A percentile compares a stretch with the other conserved stretches of the same genome.
These are phyloP conservation scores for Zygosaccharomyces pseudobailii DNA, from an alignment of 1,139 yeast species.

Conservation along the genomic window DNA sequence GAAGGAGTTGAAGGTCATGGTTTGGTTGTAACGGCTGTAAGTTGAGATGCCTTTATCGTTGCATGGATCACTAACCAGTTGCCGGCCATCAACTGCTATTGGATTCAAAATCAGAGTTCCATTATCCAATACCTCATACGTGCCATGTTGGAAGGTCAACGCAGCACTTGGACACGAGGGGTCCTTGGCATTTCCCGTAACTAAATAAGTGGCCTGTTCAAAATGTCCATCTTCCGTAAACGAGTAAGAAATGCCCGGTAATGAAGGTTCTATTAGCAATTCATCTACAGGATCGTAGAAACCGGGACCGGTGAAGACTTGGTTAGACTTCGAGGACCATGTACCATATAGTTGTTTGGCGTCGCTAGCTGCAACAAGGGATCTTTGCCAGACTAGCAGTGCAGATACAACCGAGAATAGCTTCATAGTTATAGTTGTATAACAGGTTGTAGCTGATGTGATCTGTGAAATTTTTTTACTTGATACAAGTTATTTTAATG, in stretches of 20 bases:
- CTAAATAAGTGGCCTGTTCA: constrained; percentile 85
- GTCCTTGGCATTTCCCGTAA: constrained; percentile 62
- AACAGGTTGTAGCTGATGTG: neutral
- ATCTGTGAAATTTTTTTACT: neutral
- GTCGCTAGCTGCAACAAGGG: constrained; percentile 15
- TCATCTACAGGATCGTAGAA: constrained; percentile 96
- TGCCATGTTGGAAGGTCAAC: constrained; percentile 84
- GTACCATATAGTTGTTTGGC: constrained; percentile 61
- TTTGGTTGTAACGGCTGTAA: constrained; percentile 69
- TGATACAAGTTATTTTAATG: neutral
- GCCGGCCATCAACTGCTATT: constrained; percentile 86
- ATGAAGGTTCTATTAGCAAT: constrained; percentile 85
- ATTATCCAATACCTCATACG: constrained; percentile 54
- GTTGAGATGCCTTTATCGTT: constrained; percentile 48
- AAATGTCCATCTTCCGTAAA: constrained; percentile 87
- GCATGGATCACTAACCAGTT: constrained; percentile 84
- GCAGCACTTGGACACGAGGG: constrained; percentile 84
- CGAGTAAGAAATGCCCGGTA: constrained; percentile 90
- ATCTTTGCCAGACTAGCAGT: neutral
- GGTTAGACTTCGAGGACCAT: constrained; percentile 89
- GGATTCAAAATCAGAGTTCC: constrained; percentile 72
- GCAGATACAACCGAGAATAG: neutral
- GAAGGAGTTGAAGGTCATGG: constrained; percentile 56
- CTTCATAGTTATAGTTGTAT: neutral
- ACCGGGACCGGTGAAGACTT: constrained; percentile 96